phyloP scores from a whole-genome alignment of 495 filamentous ascomycete genomes.

The Neurospora sp. region DNA sequence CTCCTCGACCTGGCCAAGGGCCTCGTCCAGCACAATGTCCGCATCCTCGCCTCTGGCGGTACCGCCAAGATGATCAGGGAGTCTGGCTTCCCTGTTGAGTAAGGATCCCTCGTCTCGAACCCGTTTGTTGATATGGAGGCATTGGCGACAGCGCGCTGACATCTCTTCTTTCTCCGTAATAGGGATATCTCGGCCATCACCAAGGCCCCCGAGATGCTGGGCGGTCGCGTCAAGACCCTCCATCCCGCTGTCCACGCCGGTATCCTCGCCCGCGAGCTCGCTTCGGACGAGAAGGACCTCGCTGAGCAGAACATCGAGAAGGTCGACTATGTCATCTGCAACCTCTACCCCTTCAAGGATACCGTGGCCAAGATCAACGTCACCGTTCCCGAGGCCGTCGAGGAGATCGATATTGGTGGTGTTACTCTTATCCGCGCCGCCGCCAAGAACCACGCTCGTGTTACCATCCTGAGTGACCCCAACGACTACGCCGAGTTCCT shows the following conservation, averaged over 20 bases:
- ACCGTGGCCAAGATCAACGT: slow-evolving; percentile 95
- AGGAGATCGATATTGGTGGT: slow-evolving; percentile 97
- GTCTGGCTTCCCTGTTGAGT: slow-evolving; percentile 89
- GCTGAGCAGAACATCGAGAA: slow-evolving; percentile 95
- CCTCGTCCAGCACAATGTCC: slow-evolving; percentile 79
- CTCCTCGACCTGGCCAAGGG: slow-evolving; percentile 93
- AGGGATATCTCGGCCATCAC: slow-evolving; percentile 97
- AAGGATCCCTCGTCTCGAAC: slow-evolving; percentile 24
- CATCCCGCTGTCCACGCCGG: slow-evolving; percentile 89
- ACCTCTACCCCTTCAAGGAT: slow-evolving; percentile 97
- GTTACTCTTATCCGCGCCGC: slow-evolving; percentile 93
- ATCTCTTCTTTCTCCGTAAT: slow-evolving; percentile 5
- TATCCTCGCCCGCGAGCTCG: slow-evolving; percentile 87
- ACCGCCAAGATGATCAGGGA: slow-evolving; percentile 92
- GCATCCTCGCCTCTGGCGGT: slow-evolving; percentile 86
- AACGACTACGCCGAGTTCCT: slow-evolving; percentile 90
- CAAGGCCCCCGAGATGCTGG: slow-evolving; percentile 96
- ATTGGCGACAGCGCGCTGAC: slow-evolving; percentile 1
- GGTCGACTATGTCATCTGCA: slow-evolving; percentile 97
- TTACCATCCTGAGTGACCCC: slow-evolving; percentile 91
- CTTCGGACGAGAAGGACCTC: slow-evolving; percentile 90
- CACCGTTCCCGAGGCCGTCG: slow-evolving; percentile 88
- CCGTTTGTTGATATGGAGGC: neutral
- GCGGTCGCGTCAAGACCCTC: slow-evolving; percentile 92
- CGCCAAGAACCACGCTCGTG: slow-evolving; percentile 92